Evolutionary conservation across 805 yeast genomes (phyloP), one percentile per base, ranked within the genome.

Genomic region (Teunomyces funiuensis): DNA sequence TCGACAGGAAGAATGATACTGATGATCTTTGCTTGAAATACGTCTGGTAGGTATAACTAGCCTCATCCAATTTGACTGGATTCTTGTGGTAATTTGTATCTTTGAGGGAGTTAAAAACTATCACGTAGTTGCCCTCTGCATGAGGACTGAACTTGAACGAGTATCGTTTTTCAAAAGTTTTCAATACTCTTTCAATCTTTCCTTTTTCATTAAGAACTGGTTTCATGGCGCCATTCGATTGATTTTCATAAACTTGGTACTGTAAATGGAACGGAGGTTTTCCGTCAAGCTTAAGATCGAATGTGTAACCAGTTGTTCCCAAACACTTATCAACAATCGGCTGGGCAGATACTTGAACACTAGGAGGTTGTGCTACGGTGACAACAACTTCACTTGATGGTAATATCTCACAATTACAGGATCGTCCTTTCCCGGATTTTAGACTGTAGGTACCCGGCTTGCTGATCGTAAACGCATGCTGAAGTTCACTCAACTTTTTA

Each of bases 261-360:
- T 72, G 75, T 17, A 88, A 72, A 41, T 73, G 74, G 65, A 85
- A 93, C 1, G 98, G 97, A 0, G 96, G 85, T 20, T 82, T 77
- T 13, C 99, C 98, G 4, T 76, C 66, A 39, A 84, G 70, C 0
- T 74, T 62, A 43, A 90, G 71, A 38, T 83, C 86, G 44, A 89
- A 80, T 17, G 69, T 69, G 51, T 72, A 79, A 0, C 97, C 99
- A 6, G 88, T 82, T 33, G 89, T 88, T 0, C 99, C 99, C 22
- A 93, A 85, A 66, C 99, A 93, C 37, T 84, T 79, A 54, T 91
- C 98, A 18, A 80, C 70, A 2, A 91, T 79, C 2, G 91, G 80
- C 10, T 69, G 69, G 1, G 88, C 79, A 2, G 50, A 33, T 11
- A 79, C 70, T 2, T 56, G 55, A 14, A 74, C 65, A 2, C 37